Base-by-base conservation (phyloP, 2,329 filamentous ascomycete genomes). In the Eutypa lata region DNA sequence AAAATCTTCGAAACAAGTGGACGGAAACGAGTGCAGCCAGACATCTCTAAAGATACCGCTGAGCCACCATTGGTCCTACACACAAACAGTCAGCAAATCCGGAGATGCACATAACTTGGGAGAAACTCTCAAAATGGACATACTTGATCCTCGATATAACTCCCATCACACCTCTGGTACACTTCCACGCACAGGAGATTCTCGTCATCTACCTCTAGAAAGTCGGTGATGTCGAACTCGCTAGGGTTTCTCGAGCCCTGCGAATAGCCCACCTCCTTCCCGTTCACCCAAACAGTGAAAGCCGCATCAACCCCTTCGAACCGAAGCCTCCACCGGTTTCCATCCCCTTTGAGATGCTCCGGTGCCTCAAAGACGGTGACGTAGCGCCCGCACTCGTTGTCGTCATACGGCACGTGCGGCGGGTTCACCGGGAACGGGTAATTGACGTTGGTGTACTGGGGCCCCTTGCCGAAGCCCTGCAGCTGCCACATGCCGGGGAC, bases 271-370 rank as follows among this genome's bases (percentile, higher is more conserved):
- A 90, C 78, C 46, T 85, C 73, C 11, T 73, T 69, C 0, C 86
- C 85, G 61, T 91, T 91, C 3, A 91, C 64, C 79, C 83, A 90
- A 2, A 90, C 74, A 58, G 87, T 83, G 57, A 88, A 91, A 0
- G 87, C 82, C 44, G 84, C 82, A 62, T 91, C 88, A 0, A 91
- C 87, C 0, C 88, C 88, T 59, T 91, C 88, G 53, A 91, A 91
- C 3, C 87, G 76, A 4, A 91, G 70, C n/a, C 87, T 74, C 14
- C 88, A 73, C 58, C 88, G 84, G 24, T 76, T 68, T 4, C 70
- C 71, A n/a, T 72, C 69, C 58, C 72, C 57, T 44, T 65, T 66
- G 47, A 75, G 78, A 7, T 73, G 61, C 3, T 73, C 60, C 0
- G 76, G 76, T 0, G 87, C 73, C 0, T 68, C 62, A 64, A 90